Evolutionary conservation across 345 rosid species (phyloP).

Genomic region (Salix viminalis): DNA sequence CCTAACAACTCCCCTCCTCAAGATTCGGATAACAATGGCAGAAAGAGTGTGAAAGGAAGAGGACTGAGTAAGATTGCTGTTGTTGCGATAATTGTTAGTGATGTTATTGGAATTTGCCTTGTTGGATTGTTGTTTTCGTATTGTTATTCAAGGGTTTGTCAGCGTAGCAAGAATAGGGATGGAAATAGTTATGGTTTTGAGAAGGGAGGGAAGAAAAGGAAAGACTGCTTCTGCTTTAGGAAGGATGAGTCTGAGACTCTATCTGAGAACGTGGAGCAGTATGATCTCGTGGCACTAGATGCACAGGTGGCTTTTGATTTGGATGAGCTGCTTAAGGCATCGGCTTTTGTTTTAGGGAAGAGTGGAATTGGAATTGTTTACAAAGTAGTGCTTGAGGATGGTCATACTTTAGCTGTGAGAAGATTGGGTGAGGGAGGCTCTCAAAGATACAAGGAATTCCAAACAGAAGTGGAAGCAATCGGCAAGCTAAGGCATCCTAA

Average conservation of each 20-base stretch:
- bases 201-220: conserved; percentile 53
- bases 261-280: conserved; percentile 73
- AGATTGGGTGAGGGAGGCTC: conserved; percentile 97
- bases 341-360: conserved; percentile 94
- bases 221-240: conserved; percentile 68
- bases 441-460: conserved; percentile 92
- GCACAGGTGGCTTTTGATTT: conserved; percentile 75
- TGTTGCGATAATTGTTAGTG: conserved; percentile 68
- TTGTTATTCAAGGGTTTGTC: conserved; percentile 66
- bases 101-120: conserved; percentile 77
- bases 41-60: conserved; percentile 40
- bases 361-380: conserved; percentile 94
- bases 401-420: conserved; percentile 77
- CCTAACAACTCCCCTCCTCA: conserved; percentile 55
- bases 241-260: conserved; percentile 72
- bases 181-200: conserved; percentile 42
- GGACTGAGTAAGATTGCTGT: conserved; percentile 59
- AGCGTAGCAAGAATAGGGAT: conserved; percentile 34
- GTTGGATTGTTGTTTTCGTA: conserved; percentile 80
- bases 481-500: conserved; percentile 92
- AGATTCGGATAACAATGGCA: conserved; percentile 29
- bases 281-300: conserved; percentile 74
- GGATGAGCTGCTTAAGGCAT: conserved; percentile 91
- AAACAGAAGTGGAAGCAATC: conserved; percentile 90
- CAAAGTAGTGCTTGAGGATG: conserved; percentile 93